Base-by-base conservation (phyloP, 345 rosid genomes). In the Heritiera littoralis region DNA sequence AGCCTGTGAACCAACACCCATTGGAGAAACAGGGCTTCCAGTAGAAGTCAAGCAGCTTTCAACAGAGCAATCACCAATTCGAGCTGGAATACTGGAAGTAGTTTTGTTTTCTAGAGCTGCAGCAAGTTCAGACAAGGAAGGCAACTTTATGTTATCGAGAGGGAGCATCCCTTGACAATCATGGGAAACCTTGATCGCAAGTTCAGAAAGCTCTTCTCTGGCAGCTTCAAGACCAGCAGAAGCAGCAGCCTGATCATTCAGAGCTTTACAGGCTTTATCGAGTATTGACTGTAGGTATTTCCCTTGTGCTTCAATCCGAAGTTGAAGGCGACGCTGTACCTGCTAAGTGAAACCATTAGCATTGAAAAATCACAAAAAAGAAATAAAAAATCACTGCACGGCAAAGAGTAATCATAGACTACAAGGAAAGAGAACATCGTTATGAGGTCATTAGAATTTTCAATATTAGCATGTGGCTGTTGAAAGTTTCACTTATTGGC, bases 261-360 rank as follows among this genome's bases (percentile, higher is more conserved):
- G 85, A 46, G 91, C 94, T 86, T 91, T 92, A 84, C 96, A 90
- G 58, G 99, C 99, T 85, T 92, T 95, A 86, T 95, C 99, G 0
- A 95, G 91, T 81, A 95, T 91, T 12, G 93, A 78, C 76, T 95
- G 98, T 55, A 95, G 83, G 86, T 95, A 95, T 81, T 90, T 92
- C 67, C 97, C 88, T 79, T 95, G 99, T 3, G 99, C 89, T 84
- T 95, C 98, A 5, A 93, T 93, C 80, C 97, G 89, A 58, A 92
- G 89, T 80, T 93, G 99, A 71, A 95, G 93, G 14, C 86, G 89
- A 38, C 88, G 88, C 80, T 93, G 99, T 60, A 95, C 98, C 99
- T 95, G 92, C 81, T 56, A 75, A 59, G 60, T 55, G 76, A 85
- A 76, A 69, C 38, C 58, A 65, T 23, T 48, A 77, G 73, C 11